Conservation (phyloP, 208 protist species). For the Leishmania arabica region DNA sequence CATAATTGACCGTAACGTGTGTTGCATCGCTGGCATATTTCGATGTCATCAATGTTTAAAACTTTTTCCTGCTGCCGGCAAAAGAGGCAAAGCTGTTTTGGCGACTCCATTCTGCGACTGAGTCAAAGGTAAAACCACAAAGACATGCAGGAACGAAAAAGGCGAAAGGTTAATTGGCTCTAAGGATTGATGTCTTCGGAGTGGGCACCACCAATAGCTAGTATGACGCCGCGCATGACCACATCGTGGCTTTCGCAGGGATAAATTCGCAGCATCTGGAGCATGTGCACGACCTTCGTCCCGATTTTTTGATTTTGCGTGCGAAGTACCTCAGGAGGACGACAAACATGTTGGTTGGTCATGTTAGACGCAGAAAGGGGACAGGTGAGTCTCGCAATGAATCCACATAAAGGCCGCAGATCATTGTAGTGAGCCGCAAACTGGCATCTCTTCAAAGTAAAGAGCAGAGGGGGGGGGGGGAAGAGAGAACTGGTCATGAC, state of each 20-base stretch:
- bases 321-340: no score
- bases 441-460: background rate
- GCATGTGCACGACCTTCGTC: background rate
- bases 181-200: background rate
- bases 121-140: background rate
- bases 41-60: background rate
- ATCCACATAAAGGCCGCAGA: background rate
- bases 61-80: constrained; percentile 14
- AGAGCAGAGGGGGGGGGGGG: background rate
- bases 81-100: constrained; percentile 17
- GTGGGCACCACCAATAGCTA: background rate
- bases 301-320: background rate
- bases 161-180: background rate
- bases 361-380: background rate
- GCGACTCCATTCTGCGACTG: constrained; percentile 9
- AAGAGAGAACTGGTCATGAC: no score
- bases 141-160: background rate
- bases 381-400: background rate
- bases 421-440: background rate
- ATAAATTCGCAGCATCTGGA: background rate
- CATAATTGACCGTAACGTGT: constrained; percentile 19
- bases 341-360: background rate
- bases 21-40: constrained; percentile 24
- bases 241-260: no score
- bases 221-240: background rate